Conservation (phyloP, 148 eudicot species). For the Cornus kousa region DNA sequence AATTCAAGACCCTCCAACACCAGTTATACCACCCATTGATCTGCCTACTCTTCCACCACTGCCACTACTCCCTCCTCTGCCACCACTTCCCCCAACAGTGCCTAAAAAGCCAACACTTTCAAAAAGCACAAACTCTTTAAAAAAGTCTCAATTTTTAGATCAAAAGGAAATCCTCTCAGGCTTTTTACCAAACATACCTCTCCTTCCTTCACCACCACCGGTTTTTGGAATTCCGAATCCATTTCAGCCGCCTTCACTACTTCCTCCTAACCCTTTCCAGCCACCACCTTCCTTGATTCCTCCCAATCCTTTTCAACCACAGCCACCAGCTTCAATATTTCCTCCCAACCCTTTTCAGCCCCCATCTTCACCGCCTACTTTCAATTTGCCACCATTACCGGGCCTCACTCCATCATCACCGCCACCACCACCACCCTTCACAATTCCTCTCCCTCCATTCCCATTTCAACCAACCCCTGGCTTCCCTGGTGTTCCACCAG, state of each 20-base stretch:
- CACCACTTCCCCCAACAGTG: slow-evolving; percentile 35
- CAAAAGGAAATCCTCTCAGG: neutral
- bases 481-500: slow-evolving; percentile 35
- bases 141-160: slow-evolving; percentile 6
- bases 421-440: slow-evolving; percentile 18
- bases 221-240: slow-evolving; percentile 38
- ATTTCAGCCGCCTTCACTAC: slow-evolving; percentile 30
- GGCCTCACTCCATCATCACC: slow-evolving; percentile 39
- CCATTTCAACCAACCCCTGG: slow-evolving; percentile 49
- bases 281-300: slow-evolving; percentile 27
- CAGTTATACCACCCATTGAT: slow-evolving; percentile 29
- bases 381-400: slow-evolving; percentile 18
- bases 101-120: neutral
- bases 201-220: slow-evolving; percentile 25
- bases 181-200: neutral
- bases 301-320: slow-evolving; percentile 44
- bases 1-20: slow-evolving; percentile 31
- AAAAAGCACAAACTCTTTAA: neutral
- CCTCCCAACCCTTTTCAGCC: slow-evolving; percentile 50
- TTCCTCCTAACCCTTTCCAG: slow-evolving; percentile 42
- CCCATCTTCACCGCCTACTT: slow-evolving; percentile 27
- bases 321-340: slow-evolving; percentile 37
- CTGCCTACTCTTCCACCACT: slow-evolving; percentile 32
- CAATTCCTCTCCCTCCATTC: slow-evolving; percentile 32
- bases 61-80: slow-evolving; percentile 48